Base-by-base conservation (phyloP, 78 protist genomes). In the Dictyostelium intermedium region DNA sequence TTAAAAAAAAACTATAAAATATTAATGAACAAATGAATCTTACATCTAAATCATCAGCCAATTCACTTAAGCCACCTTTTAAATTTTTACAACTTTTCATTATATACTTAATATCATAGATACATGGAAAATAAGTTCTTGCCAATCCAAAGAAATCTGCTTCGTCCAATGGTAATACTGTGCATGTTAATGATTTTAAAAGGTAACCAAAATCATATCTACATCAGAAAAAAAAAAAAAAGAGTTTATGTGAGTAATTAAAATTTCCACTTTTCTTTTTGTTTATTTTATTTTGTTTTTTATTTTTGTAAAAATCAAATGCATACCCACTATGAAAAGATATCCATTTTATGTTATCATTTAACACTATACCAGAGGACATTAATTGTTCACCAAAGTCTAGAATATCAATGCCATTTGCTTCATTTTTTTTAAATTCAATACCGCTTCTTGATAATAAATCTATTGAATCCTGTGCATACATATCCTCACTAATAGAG, bases 401-500 rank as follows among this genome's bases (percentile, higher is more conserved):
- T 18, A 53, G 45, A 18, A 86, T 95, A 73, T 97, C 98, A 23
- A 98, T 98, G 43, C 99, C 99, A 47, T 96, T 50, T 6, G 47
- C 80, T 39, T 84, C 95, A 81, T 87, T 89, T 47, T 77, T 74
- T 34, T 97, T 73, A 92, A 99, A 99, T 63, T 99, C 97, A 27
- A 99, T 97, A 30, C 99, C 99, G 2, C 99, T 97, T 39, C 96
- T 76, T 20, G 92, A 79, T 32, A 99, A 96, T 35, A 99, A 91
- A 60, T 98, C 99, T 50, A 99, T 99, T 25, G 98, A 96, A 91
- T 99, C 99, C 84, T 96, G 97, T 35, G 99, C 99, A 85, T 97
- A 97, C 96, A 97, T 96, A 85, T 99, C 99, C 18, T 81, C 94
- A 50, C 96, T 94, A 20, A 61, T 9, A 11, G 23, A 30, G 1